Evolutionary conservation across 164 flowering plant species (phyloP), one percentile per base, ranked within the genome.

Genomic region (Vitis cinerea): DNA sequence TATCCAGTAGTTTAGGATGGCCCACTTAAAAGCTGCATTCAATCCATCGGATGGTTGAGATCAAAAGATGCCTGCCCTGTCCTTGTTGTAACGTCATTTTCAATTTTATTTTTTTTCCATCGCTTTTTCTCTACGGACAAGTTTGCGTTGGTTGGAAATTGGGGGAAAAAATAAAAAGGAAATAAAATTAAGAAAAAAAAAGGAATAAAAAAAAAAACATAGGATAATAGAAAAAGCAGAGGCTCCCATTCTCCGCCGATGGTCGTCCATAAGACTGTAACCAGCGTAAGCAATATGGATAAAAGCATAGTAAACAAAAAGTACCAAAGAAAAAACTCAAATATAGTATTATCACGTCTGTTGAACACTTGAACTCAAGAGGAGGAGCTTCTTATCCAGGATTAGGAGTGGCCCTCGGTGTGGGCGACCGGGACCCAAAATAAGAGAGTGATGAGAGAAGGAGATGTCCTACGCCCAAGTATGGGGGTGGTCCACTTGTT

Each of bases 401-500:
- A 37, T 6, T 37, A 37, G 44, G 44, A 37, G 44, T 37, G 44
- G 44, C 44, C 44, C 44, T 31, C 44, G 6, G 4, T 31, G 44
- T 31, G 23, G 23, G 23, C 23, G 23, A 19, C 23, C 27, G 27
- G 48, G 31, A 15, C 71, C 53, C 48, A 60, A 60, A 60, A 60
- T 27, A 13, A 3, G 7, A 37, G 44, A 3, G 44, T 37, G 44
- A 37, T 37, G 7, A 37, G 44, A 37, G 44, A 37, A 23, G 44
- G 44, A 37, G 44, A 37, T 37, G 44, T 37, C 44, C 27, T 37
- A 37, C 44, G 4, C 27, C 2, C 0, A 13, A 30, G 29, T 5
- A 59, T 31, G 68, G 67, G 52, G 31, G 54, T 54, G 62, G 78
- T 53, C 83, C 71, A 74, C 78, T 65, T 70, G 61, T n/a, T 37